Evolutionary conservation across 2,329 filamentous ascomycete genomes (phyloP).

Genomic region (Zasmidium angulare): DNA sequence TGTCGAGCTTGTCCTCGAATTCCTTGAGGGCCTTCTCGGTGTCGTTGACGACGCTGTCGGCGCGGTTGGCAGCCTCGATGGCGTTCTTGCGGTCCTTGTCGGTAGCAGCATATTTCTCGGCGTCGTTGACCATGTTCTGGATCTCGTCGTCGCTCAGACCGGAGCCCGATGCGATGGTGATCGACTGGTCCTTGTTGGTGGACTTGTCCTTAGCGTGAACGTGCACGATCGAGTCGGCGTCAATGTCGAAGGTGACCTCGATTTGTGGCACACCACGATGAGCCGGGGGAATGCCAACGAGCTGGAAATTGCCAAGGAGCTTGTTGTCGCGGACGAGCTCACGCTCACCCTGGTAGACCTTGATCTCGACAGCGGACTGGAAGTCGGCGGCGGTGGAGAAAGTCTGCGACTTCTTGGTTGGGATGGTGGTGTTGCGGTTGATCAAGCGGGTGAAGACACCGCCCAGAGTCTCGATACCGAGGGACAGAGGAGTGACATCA

Average conservation of each 20-base stretch:
- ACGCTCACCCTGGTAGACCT: conserved; percentile 99
- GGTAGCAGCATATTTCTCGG: conserved; percentile 90
- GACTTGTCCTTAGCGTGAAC: conserved; percentile 99
- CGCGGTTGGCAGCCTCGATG: conserved; percentile 96
- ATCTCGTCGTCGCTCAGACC: conserved; percentile 95
- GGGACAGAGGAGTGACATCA: conserved; percentile 91
- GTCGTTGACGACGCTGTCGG: conserved; percentile 93
- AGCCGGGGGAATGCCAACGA: conserved; percentile 92
- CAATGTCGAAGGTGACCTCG: conserved; percentile 98
- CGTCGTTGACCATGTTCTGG: conserved; percentile 95
- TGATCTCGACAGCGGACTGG: conserved; percentile 98
- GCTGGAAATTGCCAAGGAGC: conserved; percentile 98
- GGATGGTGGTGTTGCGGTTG: conserved; percentile 98
- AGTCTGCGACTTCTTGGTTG: conserved; percentile 98
- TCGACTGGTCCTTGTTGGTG: conserved; percentile 98
- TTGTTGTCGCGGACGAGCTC: conserved; percentile 99
- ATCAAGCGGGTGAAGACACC: conserved; percentile 98
- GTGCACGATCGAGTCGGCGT: conserved; percentile 96
- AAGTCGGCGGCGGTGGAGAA: conserved; percentile 98
- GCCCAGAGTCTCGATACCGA: conserved; percentile 97
- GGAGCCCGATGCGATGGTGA: conserved; percentile 96
- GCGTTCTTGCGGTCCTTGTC: conserved; percentile 96
- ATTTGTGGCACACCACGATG: conserved; percentile 95
- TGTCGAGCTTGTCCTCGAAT: conserved; percentile 93
- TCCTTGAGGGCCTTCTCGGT: conserved; percentile 98